Conservation (phyloP, 1,284 basidiomycete genomes). For the Heliocybe sulcata region DNA sequence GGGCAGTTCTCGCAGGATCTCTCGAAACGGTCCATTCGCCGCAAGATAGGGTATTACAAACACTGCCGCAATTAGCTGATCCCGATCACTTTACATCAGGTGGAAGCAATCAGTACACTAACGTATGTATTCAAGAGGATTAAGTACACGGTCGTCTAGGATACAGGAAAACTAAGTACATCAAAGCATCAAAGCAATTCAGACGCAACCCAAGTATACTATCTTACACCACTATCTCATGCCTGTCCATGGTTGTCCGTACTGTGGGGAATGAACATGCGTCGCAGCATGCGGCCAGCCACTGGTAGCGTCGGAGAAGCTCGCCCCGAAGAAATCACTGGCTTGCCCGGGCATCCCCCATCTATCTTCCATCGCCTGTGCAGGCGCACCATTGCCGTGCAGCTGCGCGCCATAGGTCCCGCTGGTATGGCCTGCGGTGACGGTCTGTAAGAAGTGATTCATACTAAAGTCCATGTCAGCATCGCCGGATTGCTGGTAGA, state of each 20-base stretch:
- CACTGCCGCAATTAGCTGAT: too few relatives aligned
- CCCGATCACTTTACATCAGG: background rate
- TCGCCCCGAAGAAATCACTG: background rate
- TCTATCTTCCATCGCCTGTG: background rate
- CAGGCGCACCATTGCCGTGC: background rate
- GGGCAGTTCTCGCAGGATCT: too few relatives aligned
- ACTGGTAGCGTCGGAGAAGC: background rate
- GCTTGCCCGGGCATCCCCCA: background rate
- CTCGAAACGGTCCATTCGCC: too few relatives aligned
- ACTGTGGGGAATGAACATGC: background rate
- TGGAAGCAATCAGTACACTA: background rate
- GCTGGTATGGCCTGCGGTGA: background rate
- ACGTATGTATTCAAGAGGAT: background rate
- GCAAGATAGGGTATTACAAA: too few relatives aligned
- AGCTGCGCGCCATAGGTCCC: background rate
- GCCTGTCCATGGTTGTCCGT: background rate
- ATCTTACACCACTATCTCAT: background rate
- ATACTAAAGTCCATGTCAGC: constrained; percentile 1
- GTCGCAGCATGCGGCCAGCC: background rate
- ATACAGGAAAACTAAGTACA: background rate
- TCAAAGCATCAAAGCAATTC: background rate
- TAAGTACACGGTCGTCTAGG: background rate
- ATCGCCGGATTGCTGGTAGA: background rate
- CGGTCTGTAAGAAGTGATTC: background rate
- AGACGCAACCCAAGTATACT: background rate